Percentiles rank a stretch among this genome's conserved stretches.
Evolutionary conservation across 805 yeast species (phyloP).

Genomic region (Starmerella powellii): DNA sequence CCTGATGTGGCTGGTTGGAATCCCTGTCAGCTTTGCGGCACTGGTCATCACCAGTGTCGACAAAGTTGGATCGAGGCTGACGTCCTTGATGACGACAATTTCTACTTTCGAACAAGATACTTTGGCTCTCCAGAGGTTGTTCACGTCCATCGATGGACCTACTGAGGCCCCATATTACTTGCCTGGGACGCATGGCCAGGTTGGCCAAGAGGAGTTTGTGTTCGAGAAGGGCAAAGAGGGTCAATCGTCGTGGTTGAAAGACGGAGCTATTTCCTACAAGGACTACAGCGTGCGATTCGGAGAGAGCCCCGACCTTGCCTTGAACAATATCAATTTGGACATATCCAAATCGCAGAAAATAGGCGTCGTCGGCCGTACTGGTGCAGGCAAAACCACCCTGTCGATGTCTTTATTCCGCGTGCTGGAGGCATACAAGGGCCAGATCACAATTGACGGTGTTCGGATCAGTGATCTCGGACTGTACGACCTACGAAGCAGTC

Average conservation of each 20-base stretch:
- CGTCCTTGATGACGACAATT: slow-evolving; percentile 84
- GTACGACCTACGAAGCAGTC: slow-evolving; percentile 42
- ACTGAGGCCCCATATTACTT: slow-evolving; percentile 72
- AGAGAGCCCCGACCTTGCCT: slow-evolving; percentile 69
- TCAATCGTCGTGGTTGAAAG: no score
- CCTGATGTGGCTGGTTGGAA: slow-evolving; percentile 41
- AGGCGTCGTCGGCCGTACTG: slow-evolving; percentile 93
- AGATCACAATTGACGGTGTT: slow-evolving; percentile 45
- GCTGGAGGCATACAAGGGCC: slow-evolving; percentile 43
- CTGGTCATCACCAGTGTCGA: slow-evolving; percentile 74
- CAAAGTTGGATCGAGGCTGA: slow-evolving; percentile 69
- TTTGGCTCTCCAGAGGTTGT: slow-evolving; percentile 60
- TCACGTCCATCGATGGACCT: slow-evolving; percentile 48
- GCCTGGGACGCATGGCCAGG: slow-evolving; percentile 36
- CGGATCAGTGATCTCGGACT: slow-evolving; percentile 46
- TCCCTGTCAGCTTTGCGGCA: slow-evolving; percentile 84
- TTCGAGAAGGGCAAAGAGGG: not conserved
- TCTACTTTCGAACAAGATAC: slow-evolving; percentile 85
- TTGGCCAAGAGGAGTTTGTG: no score
- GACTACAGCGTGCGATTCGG: slow-evolving; percentile 73
- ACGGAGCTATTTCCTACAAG: slow-evolving; percentile 55
- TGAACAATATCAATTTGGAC: slow-evolving; percentile 62
- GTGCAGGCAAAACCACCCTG: slow-evolving; percentile 92
- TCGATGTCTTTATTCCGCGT: slow-evolving; percentile 69
- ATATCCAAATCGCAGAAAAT: slow-evolving; percentile 65